Evolutionary conservation across 2,329 filamentous ascomycete species (phyloP).

Genomic region (Colletotrichum sp.): DNA sequence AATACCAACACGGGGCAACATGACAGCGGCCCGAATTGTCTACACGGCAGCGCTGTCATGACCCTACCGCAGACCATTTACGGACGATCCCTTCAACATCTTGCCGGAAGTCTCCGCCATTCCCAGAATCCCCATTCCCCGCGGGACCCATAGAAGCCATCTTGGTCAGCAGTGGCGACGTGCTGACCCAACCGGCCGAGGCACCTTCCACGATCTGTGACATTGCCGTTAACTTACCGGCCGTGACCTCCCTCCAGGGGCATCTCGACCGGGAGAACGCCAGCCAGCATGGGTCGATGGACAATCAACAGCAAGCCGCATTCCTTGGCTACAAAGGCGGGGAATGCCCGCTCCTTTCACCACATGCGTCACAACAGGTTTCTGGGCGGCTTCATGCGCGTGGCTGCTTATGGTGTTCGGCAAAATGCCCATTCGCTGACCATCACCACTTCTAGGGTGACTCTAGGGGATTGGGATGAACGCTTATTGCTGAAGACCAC

Average conservation of each 20-base stretch:
- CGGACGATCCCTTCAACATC: background rate
- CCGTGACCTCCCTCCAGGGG: background rate
- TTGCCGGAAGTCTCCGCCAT: background rate
- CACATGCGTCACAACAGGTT: background rate
- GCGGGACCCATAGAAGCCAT: background rate
- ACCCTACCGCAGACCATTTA: background rate
- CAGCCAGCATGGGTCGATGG: background rate
- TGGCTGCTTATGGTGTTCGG: background rate
- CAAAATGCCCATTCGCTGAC: background rate
- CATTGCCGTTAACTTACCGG: background rate
- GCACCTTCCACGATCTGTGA: background rate
- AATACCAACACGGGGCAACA: background rate
- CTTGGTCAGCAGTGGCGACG: background rate
- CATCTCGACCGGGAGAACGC: background rate
- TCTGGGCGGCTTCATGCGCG: background rate
- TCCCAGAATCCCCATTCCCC: background rate
- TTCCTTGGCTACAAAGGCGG: background rate
- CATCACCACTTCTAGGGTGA: background rate
- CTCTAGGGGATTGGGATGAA: background rate
- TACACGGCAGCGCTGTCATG: background rate
- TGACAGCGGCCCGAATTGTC: background rate
- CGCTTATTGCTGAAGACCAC: background rate
- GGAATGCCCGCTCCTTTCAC: background rate
- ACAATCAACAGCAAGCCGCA: background rate
- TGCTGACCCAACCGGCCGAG: background rate